Evolutionary conservation across 805 yeast genomes (phyloP), one percentile per base, ranked within the genome.

Genomic region (Starmerella vaccinii): DNA sequence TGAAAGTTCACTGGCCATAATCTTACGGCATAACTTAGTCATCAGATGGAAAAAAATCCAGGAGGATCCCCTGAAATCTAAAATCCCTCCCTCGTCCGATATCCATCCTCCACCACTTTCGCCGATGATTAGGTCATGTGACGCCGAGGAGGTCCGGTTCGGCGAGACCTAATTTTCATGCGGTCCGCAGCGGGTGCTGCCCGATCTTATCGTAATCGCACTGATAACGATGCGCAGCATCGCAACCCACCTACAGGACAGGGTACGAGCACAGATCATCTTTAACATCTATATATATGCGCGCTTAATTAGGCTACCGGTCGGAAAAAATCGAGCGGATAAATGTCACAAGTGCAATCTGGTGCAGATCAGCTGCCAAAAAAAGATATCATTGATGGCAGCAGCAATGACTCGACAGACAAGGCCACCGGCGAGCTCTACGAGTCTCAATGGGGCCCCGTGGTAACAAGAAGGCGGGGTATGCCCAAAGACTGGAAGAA

Each of bases 401-500:
- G 12, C 10, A 8, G 12, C 15, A 15, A 13, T n/a, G 45, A 7
- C 24, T n/a, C 16, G 16, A 33, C 16, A n/a, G 45, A 26, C 16
- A 19, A 22, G 23, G 33, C 21, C n/a, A 27, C 34, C 24, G 45
- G 40, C 6, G 40, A 37, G 15, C 15, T 41, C 12, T 26, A 26
- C 7, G 35, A 24, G 13, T 19, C 47, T 16, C 30, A 19, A 2
- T 52, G 52, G 52, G 34, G 38, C 32, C 52, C 52, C 5, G 22
- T 16, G 7, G 18, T 16, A 16, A 34, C 5, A 40, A 32, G 15
- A 16, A 8, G n/a, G 33, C 46, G 45, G 15, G 8, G 52, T 4
- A 3, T 40, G 8, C 59, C 59, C 5, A 41, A 15, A 12, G 27
- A 55, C 32, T 42, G 47, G 51, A 46, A 41, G 19, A 41, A 38